These are phyloP conservation scores for Metschnikowia koreensis DNA, from an alignment of 805 yeast species.

Conservation along the genomic window DNA sequence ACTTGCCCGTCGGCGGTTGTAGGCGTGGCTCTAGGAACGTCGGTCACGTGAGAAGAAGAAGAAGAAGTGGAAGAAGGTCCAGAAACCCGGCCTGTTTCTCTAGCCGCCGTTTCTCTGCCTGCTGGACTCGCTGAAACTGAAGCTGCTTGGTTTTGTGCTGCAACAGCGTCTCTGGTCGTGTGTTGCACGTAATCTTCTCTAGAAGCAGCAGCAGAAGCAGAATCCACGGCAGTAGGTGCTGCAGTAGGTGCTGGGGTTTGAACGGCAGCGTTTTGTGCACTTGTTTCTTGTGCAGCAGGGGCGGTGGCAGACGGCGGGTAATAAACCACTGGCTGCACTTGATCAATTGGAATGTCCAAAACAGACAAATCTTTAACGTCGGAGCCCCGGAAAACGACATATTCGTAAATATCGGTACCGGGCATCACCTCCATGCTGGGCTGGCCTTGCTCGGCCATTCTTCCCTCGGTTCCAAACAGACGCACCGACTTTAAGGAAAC, in stretches of 20 bases:
- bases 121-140: slow-evolving; percentile 12
- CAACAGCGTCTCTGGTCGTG: slow-evolving; percentile 8
- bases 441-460: slow-evolving; percentile 56
- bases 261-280: slow-evolving; percentile 18
- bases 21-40: background rate
- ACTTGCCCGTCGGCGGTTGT: slow-evolving; percentile 1
- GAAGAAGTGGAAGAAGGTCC: background rate
- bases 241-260: slow-evolving; percentile 24
- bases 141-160: slow-evolving; percentile 19
- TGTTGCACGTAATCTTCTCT: slow-evolving; percentile 5
- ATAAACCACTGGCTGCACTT: slow-evolving; percentile 49
- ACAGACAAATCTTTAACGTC: slow-evolving; percentile 90
- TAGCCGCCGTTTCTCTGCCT: slow-evolving; percentile 15
- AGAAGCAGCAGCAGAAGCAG: slow-evolving; percentile 6
- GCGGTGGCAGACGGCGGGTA: slow-evolving; percentile 1
- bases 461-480: slow-evolving; percentile 89
- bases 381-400: slow-evolving; percentile 82
- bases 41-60: background rate
- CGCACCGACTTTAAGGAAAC: slow-evolving; percentile 79
- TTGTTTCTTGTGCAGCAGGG: slow-evolving; percentile 3
- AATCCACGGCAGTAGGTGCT: slow-evolving; percentile 3
- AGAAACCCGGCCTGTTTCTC: slow-evolving; percentile 4
- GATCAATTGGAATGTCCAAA: slow-evolving; percentile 66
- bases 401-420: slow-evolving; percentile 65
- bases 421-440: slow-evolving; percentile 71